Conservation (phyloP, 768 basidiomycete species). For the Flagelloscypha sp. region DNA sequence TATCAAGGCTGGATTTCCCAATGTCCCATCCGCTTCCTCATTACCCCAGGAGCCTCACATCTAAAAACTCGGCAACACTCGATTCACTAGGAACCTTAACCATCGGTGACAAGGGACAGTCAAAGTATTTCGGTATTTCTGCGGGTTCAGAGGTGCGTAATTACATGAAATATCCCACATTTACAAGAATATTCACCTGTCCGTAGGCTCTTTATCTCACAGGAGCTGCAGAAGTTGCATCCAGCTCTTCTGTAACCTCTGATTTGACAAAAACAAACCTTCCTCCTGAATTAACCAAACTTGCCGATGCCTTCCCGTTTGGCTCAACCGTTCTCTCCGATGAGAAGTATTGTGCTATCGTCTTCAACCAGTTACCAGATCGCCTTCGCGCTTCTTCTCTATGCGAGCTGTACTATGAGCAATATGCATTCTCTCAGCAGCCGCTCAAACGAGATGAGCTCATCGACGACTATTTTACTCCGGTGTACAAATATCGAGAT, state of each 20-base stretch:
- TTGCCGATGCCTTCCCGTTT: slow-evolving; percentile 35
- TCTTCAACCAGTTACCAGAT: no score
- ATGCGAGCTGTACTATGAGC: neutral
- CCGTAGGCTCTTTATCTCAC: neutral
- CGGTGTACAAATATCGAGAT: slow-evolving; percentile 23
- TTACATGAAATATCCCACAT: no score
- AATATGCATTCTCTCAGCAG: no score
- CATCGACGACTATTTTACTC: slow-evolving; percentile 28
- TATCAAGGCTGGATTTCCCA: slow-evolving; percentile 46
- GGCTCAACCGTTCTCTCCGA: no score
- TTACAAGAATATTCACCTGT: slow-evolving; percentile 10
- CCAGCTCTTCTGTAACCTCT: neutral
- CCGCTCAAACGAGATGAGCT: slow-evolving; percentile 43
- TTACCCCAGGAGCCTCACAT: slow-evolving; percentile 11
- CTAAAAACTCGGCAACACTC: slow-evolving; percentile 23
- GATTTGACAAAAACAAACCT: slow-evolving; percentile 11
- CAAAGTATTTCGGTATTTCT: slow-evolving; percentile 58
- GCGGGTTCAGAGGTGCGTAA: slow-evolving; percentile 57
- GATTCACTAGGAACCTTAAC: slow-evolving; percentile 61
- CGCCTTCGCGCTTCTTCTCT: neutral
- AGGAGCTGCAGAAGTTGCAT: no score
- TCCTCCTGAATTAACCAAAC: slow-evolving; percentile 26
- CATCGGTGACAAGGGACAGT: slow-evolving; percentile 48
- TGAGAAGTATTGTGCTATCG: no score
- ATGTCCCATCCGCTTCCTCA: neutral